phyloP scores from a whole-genome alignment of 352 stramenopile genomes.

The Globisporangium solare region DNA sequence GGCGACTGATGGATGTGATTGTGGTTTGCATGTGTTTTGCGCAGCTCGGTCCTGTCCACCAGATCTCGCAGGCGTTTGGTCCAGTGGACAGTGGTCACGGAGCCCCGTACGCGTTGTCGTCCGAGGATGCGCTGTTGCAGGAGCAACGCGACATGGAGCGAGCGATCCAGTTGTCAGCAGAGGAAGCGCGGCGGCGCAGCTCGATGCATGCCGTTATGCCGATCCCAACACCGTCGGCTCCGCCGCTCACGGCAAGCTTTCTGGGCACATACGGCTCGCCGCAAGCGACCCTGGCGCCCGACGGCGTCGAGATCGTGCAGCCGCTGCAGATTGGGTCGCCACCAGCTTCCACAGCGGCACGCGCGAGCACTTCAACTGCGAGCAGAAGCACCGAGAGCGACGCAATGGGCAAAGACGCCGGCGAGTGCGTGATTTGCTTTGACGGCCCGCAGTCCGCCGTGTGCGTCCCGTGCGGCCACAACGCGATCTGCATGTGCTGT shows the following conservation, averaged over 20 bases:
- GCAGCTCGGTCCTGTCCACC: constrained; percentile 12
- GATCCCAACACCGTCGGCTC: constrained; percentile 25
- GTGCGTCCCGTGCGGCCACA: constrained; percentile 82
- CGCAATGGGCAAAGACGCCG: constrained; percentile 1
- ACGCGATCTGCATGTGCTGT: constrained; percentile 83
- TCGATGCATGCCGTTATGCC: constrained; percentile 1
- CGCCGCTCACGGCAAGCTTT: constrained; percentile 19
- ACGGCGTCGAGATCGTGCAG: constrained; percentile 82
- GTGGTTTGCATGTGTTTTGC: background rate
- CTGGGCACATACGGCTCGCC: constrained; percentile 23
- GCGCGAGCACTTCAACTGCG: background rate
- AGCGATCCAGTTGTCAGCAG: constrained; percentile 46
- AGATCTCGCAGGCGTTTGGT: constrained; percentile 25
- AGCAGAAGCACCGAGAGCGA: constrained; percentile 5
- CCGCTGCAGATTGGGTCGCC: constrained; percentile 18
- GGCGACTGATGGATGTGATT: background rate
- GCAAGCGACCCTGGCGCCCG: constrained; percentile 43
- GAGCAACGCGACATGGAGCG: constrained; percentile 58
- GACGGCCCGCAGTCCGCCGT: constrained; percentile 68
- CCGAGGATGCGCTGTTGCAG: constrained; percentile 23
- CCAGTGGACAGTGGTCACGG: background rate
- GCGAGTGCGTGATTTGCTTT: constrained; percentile 84
- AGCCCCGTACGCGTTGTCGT: constrained; percentile 6
- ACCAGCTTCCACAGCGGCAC: constrained; percentile 6
- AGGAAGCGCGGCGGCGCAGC: constrained; percentile 36